These are phyloP conservation scores for Boletus edulis DNA, from an alignment of 768 basidiomycete species.

Conservation along the genomic window DNA sequence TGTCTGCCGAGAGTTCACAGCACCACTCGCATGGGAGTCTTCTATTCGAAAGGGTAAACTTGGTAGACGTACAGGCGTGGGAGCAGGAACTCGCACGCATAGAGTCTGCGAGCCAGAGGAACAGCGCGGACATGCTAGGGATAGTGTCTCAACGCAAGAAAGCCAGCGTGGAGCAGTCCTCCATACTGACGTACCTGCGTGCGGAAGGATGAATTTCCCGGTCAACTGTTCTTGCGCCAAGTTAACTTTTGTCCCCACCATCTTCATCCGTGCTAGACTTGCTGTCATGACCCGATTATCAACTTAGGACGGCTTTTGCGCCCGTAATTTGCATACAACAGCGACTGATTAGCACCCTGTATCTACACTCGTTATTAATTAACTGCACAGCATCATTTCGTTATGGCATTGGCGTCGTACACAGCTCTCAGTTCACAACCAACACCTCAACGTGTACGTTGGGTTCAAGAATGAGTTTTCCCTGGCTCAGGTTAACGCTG, in stretches of 20 bases:
- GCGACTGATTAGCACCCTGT: constrained; percentile 4
- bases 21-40: constrained; percentile 15
- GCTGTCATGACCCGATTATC: constrained; percentile 1
- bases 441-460: not conserved
- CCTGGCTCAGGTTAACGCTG: constrained; percentile 54
- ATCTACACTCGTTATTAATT: constrained; percentile 12
- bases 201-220: constrained; percentile 20
- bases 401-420: not conserved
- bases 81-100: constrained; percentile 75
- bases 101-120: constrained; percentile 56
- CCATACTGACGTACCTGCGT: constrained; percentile 21
- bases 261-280: constrained; percentile 6
- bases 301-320: constrained; percentile 7
- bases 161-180: constrained; percentile 18
- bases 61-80: constrained; percentile 59
- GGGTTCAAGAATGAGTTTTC: constrained; percentile 43
- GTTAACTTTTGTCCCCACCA: constrained; percentile 9
- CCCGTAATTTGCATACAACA: constrained; percentile 8
- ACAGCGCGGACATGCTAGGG: constrained; percentile 38
- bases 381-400: constrained; percentile 14
- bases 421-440: not conserved
- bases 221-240: not conserved
- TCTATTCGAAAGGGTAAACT: constrained; percentile 28
- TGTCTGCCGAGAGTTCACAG: constrained; percentile 17
- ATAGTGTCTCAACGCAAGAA: constrained; percentile 30